A percentile compares a stretch with the other conserved stretches of the same genome.
phyloP scores from a whole-genome alignment of 2,329 filamentous ascomycete species.

The Sporothrix mexicana region DNA sequence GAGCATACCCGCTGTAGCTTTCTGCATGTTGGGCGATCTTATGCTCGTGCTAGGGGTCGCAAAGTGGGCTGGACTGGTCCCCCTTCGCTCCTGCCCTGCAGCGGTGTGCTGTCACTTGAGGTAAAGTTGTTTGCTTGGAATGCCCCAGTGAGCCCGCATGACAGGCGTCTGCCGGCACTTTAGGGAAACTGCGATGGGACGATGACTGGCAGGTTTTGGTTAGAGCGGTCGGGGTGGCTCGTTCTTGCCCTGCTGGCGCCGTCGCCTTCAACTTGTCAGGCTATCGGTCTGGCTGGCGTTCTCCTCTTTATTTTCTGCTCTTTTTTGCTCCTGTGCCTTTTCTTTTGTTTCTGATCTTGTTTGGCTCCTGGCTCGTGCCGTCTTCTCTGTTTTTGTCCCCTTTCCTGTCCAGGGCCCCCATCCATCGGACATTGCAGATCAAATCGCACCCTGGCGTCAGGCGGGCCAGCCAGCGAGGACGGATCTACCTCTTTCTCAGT shows the following conservation, averaged over 20 bases:
- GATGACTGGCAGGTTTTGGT: constrained; percentile 28
- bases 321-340: not conserved
- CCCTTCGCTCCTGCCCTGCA: constrained; percentile 6
- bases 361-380: not conserved
- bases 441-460: constrained; percentile 29
- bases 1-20: constrained; percentile 8
- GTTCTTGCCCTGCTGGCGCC: constrained; percentile 21
- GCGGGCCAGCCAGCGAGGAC: constrained; percentile 10
- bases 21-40: not conserved
- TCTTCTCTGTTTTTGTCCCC: not conserved
- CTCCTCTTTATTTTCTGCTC: not conserved
- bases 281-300: constrained; percentile 2
- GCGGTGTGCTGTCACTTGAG: constrained; percentile 25
- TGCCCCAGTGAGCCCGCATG: constrained; percentile 18
- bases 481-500: not conserved
- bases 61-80: not conserved
- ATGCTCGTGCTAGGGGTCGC: not conserved
- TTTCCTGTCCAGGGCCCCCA: constrained; percentile 13
- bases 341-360: constrained; percentile 3
- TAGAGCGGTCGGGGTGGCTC: constrained; percentile 29
- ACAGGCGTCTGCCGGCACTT: constrained; percentile 25
- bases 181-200: constrained; percentile 21
- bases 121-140: not conserved
- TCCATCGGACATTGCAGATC: constrained; percentile 29
- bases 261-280: constrained; percentile 7